These are phyloP conservation scores for Gossypium gossypioides DNA, from an alignment of 441 rosid species.

Conservation along the genomic window DNA sequence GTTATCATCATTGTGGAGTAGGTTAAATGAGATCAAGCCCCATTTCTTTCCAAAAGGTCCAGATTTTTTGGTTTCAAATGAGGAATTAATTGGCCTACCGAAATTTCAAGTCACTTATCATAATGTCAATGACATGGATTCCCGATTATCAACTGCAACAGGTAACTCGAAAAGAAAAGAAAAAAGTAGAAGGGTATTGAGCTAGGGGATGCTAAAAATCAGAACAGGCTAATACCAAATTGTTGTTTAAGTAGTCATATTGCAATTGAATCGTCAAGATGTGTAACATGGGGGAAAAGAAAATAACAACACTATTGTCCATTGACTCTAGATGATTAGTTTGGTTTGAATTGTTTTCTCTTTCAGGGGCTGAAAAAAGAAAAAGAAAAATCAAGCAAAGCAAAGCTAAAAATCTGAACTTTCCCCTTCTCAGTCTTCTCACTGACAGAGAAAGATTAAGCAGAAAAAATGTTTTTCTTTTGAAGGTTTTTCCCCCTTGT, in stretches of 20 bases:
- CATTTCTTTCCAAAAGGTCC: constrained; percentile 62
- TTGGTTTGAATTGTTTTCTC: neutral
- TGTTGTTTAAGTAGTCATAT: neutral
- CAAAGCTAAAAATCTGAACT: too few species aligned
- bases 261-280: constrained; percentile 1
- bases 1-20: constrained; percentile 76
- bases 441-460: too few species aligned
- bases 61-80: constrained; percentile 35
- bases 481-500: neutral
- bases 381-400: too few species aligned
- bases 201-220: neutral
- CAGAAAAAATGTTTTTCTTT: too few species aligned
- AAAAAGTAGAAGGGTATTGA: neutral
- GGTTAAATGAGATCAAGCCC: constrained; percentile 44
- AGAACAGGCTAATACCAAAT: neutral
- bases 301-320: neutral
- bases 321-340: neutral
- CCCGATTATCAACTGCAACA: constrained; percentile 25
- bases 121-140: constrained; percentile 19
- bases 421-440: too few species aligned
- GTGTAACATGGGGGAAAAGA: constrained; percentile 17
- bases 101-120: constrained; percentile 51
- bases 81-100: constrained; percentile 45
- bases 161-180: constrained; percentile 27
- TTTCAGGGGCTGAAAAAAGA: too few species aligned